A percentile compares a stretch with the other conserved stretches of the same genome.
Conservation (phyloP, 768 basidiomycete genomes). For the Lentinula sp. region DNA sequence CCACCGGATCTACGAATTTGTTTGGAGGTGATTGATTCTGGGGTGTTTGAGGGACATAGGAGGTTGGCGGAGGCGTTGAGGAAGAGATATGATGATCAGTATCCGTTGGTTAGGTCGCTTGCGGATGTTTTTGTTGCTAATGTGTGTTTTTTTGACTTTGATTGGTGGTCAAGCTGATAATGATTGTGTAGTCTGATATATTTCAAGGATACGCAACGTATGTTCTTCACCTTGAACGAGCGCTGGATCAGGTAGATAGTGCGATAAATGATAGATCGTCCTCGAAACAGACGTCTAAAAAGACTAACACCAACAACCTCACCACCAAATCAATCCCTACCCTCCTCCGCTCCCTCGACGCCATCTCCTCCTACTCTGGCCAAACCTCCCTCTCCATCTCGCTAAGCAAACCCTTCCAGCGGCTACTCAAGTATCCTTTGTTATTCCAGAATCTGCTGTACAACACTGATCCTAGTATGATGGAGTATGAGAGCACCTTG, state of each 20-base stretch:
- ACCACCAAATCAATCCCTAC: conserved; percentile 32
- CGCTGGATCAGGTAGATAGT: conserved; percentile 81
- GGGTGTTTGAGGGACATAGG: conserved; percentile 86
- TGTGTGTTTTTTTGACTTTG: conserved; percentile 33
- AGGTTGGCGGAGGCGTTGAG: conserved; percentile 77
- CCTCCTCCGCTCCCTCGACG: conserved; percentile 35
- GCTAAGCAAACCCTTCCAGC: conserved; percentile 94
- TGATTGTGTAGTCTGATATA: conserved; percentile 68
- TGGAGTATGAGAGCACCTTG: conserved; percentile 93
- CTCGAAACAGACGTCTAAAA: neutral
- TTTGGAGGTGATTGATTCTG: conserved; percentile 79
- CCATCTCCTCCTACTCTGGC: neutral
- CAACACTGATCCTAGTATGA: conserved; percentile 95
- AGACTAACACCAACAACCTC: no score
- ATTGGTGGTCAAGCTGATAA: conserved; percentile 11
- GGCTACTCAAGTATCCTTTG: conserved; percentile 93
- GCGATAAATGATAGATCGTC: conserved; percentile 47
- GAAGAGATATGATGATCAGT: conserved; percentile 94
- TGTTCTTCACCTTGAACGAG: conserved; percentile 89
- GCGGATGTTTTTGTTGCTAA: conserved; percentile 96
- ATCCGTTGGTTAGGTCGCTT: conserved; percentile 84
- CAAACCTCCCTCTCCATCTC: conserved; percentile 52
- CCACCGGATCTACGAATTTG: conserved; percentile 86
- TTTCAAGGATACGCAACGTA: conserved; percentile 92
- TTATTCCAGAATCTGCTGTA: conserved; percentile 96